These are phyloP conservation scores for Penicillium desertorum DNA, from an alignment of 495 filamentous ascomycete genomes.

Conservation along the genomic window DNA sequence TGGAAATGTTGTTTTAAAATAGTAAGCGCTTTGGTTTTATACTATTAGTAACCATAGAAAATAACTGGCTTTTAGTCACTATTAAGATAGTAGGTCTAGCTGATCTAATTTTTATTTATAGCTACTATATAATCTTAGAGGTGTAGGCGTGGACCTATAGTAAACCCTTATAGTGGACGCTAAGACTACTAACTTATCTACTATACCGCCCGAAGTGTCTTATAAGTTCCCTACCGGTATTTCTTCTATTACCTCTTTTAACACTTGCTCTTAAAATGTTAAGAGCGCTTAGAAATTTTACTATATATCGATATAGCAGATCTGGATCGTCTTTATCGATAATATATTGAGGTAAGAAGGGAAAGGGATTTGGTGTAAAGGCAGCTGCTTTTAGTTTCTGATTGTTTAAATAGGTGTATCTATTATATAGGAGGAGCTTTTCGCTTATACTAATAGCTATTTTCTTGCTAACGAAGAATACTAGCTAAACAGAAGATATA, in stretches of 20 bases:
- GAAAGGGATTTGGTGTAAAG: conserved; percentile 1
- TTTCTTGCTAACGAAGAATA: conserved; percentile 37
- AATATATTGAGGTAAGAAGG: conserved; percentile 14
- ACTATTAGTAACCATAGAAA: not conserved
- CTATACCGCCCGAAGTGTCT: conserved; percentile 4
- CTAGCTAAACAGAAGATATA: conserved; percentile 28
- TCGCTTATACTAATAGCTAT: conserved; percentile 35
- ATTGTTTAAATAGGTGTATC: conserved; percentile 19
- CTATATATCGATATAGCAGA: conserved; percentile 8
- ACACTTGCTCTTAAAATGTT: conserved; percentile 7
- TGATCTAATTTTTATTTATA: conserved; percentile 4
- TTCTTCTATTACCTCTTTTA: conserved; percentile 7
- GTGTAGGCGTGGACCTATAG: conserved; percentile 1
- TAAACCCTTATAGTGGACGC: not conserved
- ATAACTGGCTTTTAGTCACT: not conserved
- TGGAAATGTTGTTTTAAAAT: conserved; percentile 1
- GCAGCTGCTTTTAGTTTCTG: conserved; percentile 5
- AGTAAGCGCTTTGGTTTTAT: not conserved
- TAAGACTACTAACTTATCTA: conserved; percentile 4
- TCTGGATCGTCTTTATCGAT: conserved; percentile 5
- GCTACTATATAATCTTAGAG: not conserved
- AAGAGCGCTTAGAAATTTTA: conserved; percentile 9
- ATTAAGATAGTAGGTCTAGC: conserved; percentile 1
- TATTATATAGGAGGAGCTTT: conserved; percentile 29
- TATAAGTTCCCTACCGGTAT: conserved; percentile 4